Evolutionary conservation across 768 basidiomycete genomes (phyloP), one percentile per base, ranked within the genome.

Genomic region (Agaricus subrufescens): DNA sequence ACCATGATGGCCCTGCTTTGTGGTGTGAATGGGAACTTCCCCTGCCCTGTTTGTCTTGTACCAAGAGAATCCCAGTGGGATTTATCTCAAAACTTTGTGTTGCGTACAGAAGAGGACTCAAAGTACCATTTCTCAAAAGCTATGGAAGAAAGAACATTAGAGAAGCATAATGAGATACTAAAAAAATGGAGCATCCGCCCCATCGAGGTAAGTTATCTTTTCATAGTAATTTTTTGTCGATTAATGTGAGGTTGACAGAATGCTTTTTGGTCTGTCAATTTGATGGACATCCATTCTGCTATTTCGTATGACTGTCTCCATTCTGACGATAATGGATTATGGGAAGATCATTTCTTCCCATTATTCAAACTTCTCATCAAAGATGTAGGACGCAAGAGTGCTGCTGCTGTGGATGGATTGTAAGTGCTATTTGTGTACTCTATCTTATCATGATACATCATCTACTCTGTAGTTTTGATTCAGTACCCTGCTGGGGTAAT

Each of bases 1-100:
- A 67, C 61, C 50, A 64, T 74, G 29, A 76, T 77, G 71, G 63
- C 70, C 2, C 60, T 71, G 0, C 74, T 71, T 14, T 52, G 63
- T 27, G 75, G 74, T 0, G 7, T 47, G 0, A 19, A 47, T 0
- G 64, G 66, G 19, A 53, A 63, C 25, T 69, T 42, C 31, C 74
- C 72, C 0, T 76, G 75, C 52, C 71, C 72, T 0, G 51, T 75
- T 0, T 77, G 75, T 56, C 54, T 69, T 0, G 67, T 77, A 1
- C 67, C 62, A 0, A 11, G 57, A 1, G 61, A 65, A 0, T 42
- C 69, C 1, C 66, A 70, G 3, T 54, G 50, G 2, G 53, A 73
- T 30, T 54, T 68, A 1, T 27, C 43, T 1, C 50, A 52, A 19
- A 49, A 15, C 1, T 63, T 60, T 50, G 45, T 59, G 1, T 30